Conservation (phyloP, 306 rosid genomes). For the Prosopis cineraria region DNA sequence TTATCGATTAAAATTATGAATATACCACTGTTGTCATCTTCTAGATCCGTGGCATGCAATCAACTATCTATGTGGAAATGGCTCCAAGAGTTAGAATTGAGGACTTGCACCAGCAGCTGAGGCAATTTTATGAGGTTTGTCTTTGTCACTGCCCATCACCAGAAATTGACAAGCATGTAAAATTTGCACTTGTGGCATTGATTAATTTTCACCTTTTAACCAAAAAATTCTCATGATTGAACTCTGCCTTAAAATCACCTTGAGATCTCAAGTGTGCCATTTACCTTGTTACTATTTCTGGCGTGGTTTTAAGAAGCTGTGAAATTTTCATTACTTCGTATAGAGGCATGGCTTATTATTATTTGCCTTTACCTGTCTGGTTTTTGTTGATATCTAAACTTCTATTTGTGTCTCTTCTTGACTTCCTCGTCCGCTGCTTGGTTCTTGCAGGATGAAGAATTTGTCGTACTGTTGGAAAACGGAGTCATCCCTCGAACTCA, state of each 20-base stretch:
- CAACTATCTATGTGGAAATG: conserved; percentile 92
- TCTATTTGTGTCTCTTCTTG: neutral
- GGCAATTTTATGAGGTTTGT: conserved; percentile 69
- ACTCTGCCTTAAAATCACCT: neutral
- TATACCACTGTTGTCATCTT: conserved; percentile 23
- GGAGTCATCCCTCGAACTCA: conserved; percentile 83
- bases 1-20: conserved; percentile 3
- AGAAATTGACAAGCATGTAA: neutral
- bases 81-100: conserved; percentile 71
- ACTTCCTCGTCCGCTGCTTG: conserved; percentile 16
- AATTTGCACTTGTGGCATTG: conserved; percentile 1
- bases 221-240: neutral
- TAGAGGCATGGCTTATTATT: neutral
- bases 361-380: conserved; percentile 15
- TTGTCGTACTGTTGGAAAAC: conserved; percentile 68
- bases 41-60: conserved; percentile 95
- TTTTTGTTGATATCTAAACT: conserved; percentile 17
- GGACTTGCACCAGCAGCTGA: conserved; percentile 70
- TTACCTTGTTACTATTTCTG: neutral
- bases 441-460: conserved; percentile 77
- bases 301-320: conserved; percentile 7
- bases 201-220: conserved; percentile 9
- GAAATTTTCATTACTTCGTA: conserved; percentile 16
- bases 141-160: conserved; percentile 25
- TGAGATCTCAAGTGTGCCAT: neutral